Evolutionary conservation across 768 basidiomycete genomes (phyloP).

Genomic region (Erythrobasidium yunnanense): DNA sequence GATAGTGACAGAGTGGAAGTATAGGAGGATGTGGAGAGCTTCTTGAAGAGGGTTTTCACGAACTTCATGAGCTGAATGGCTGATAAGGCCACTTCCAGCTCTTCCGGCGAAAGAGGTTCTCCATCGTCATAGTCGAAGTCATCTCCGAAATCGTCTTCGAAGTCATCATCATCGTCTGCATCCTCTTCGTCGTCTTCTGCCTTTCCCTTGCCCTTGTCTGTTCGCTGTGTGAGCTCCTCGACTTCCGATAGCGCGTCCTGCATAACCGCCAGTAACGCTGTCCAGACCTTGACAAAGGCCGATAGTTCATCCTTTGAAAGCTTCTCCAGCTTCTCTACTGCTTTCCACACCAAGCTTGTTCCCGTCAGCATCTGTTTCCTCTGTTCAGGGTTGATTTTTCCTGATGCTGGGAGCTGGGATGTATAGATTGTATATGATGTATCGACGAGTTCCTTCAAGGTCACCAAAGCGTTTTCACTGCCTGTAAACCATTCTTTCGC

Average conservation of each 20-base stretch:
- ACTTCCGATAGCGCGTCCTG: conserved; percentile 16
- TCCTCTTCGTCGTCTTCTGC: conserved; percentile 2
- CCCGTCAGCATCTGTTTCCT: background rate
- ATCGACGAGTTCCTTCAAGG: background rate
- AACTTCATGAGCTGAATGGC: background rate
- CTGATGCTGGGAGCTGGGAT: background rate
- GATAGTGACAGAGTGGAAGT: background rate
- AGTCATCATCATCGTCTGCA: background rate
- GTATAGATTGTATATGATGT: background rate
- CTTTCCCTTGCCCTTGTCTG: background rate
- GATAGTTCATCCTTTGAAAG: background rate
- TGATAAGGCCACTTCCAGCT: background rate
- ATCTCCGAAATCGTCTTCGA: background rate
- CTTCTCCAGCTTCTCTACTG: background rate
- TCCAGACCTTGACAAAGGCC: conserved; percentile 12
- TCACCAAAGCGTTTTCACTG: background rate
- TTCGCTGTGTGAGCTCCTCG: background rate
- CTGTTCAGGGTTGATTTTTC: background rate
- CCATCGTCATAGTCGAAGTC: conserved; percentile 7
- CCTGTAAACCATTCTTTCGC: background rate
- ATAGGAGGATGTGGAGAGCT: background rate
- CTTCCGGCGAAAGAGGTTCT: background rate
- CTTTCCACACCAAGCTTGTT: conserved; percentile 19
- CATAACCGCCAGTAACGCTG: background rate
- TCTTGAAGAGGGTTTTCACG: conserved; percentile 1